These are phyloP conservation scores for Leishmania martiniquensis DNA, from an alignment of 208 protist genomes.

Conservation along the genomic window DNA sequence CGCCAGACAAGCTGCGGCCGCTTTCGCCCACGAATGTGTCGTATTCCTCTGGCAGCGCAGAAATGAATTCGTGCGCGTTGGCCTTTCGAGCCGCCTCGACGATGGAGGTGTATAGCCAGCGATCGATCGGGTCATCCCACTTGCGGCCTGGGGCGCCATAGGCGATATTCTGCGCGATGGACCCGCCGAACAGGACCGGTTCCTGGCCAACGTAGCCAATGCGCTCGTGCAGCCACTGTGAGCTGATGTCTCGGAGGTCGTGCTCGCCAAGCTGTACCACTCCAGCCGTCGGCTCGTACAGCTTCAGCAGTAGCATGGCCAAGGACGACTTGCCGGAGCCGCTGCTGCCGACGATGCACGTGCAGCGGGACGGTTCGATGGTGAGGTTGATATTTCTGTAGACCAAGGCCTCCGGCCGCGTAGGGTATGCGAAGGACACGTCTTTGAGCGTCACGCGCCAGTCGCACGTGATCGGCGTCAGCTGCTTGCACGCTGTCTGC, in stretches of 20 bases:
- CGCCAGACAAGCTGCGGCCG: slow-evolving; percentile 89
- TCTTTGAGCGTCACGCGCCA: slow-evolving; percentile 71
- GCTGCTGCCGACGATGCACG: slow-evolving; percentile 85
- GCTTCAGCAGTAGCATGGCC: slow-evolving; percentile 82
- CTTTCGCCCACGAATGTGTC: slow-evolving; percentile 90
- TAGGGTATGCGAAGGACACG: slow-evolving; percentile 88
- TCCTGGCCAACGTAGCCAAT: slow-evolving; percentile 91
- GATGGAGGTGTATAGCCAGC: slow-evolving; percentile 70
- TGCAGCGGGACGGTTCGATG: slow-evolving; percentile 65
- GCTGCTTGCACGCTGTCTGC: slow-evolving; percentile 39
- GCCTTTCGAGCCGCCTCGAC: slow-evolving; percentile 69
- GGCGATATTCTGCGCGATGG: slow-evolving; percentile 91
- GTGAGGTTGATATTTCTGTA: slow-evolving; percentile 73
- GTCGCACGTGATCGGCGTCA: slow-evolving; percentile 46
- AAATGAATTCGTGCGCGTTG: slow-evolving; percentile 93
- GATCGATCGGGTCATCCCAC: slow-evolving; percentile 80
- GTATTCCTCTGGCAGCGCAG: slow-evolving; percentile 84
- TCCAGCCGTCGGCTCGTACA: slow-evolving; percentile 78
- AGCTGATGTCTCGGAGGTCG: slow-evolving; percentile 63
- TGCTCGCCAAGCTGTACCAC: slow-evolving; percentile 66
- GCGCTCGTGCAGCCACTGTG: slow-evolving; percentile 70
- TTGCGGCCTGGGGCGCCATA: slow-evolving; percentile 73
- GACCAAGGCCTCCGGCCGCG: slow-evolving; percentile 72
- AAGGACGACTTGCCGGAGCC: slow-evolving; percentile 87
- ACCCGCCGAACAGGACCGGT: slow-evolving; percentile 82